Conservation (phyloP, 441 rosid genomes). For the Erodium moschatum region DNA sequence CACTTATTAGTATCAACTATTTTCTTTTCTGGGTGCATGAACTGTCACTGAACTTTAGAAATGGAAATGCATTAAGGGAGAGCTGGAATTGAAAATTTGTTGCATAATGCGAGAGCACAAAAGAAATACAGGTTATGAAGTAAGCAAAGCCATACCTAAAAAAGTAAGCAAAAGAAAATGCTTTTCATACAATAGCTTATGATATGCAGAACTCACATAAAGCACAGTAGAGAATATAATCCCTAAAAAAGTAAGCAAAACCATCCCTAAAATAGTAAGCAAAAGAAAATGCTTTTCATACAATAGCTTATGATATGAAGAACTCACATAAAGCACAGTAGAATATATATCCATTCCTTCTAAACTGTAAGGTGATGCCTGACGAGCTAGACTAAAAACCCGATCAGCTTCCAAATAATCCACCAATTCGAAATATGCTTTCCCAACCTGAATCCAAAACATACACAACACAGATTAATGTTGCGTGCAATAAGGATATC, state of each 20-base stretch:
- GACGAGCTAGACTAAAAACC: constrained; percentile 75
- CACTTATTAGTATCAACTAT: not conserved
- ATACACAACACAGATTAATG: constrained; percentile 3
- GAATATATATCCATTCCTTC: constrained; percentile 96
- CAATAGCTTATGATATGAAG: too few species aligned
- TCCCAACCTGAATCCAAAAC: constrained; percentile 64
- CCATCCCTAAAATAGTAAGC: not conserved
- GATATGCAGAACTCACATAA: not conserved
- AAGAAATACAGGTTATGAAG: not conserved
- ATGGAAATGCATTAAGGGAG: not conserved
- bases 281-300: not conserved
- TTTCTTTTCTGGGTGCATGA: not conserved
- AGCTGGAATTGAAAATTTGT: not conserved
- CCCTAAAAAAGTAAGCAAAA: too few species aligned
- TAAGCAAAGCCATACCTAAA: too few species aligned
- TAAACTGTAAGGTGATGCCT: constrained; percentile 69
- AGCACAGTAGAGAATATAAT: constrained; percentile 85
- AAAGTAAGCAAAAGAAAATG: not conserved
- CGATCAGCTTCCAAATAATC: constrained; percentile 88
- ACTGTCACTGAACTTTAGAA: not conserved
- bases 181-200: too few species aligned
- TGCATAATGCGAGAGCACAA: not conserved
- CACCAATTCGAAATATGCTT: constrained; percentile 75
- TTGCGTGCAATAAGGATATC: constrained; percentile 10
- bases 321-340: constrained; percentile 42